Evolutionary conservation across 441 rosid genomes (phyloP).

Genomic region (Lepidium campestre): DNA sequence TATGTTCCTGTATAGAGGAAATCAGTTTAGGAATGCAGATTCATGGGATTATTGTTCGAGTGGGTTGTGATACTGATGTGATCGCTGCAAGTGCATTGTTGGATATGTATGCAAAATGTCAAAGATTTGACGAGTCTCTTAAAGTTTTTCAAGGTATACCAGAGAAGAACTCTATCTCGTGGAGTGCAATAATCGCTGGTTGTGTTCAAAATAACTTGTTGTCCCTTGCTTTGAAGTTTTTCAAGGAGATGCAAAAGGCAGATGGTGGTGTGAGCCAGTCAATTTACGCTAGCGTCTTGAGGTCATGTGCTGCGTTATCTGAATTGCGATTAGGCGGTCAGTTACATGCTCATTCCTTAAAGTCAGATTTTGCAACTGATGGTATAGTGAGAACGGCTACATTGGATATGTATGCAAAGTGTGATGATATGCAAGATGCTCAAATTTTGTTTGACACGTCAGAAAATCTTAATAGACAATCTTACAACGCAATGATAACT

Average conservation of each 20-base stretch:
- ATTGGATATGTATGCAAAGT: conserved; percentile 90
- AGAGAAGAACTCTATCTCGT: conserved; percentile 65
- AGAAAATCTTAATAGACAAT: conserved; percentile 57
- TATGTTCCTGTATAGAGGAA: conserved; percentile 45
- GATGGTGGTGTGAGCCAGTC: conserved; percentile 66
- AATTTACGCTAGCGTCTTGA: conserved; percentile 70
- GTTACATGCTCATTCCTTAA: conserved; percentile 81
- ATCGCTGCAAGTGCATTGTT: conserved; percentile 74
- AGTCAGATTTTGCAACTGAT: conserved; percentile 53
- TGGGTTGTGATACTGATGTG: conserved; percentile 59
- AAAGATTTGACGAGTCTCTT: conserved; percentile 48
- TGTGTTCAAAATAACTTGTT: conserved; percentile 59
- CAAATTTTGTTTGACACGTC: conserved; percentile 53
- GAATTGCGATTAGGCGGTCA: conserved; percentile 55
- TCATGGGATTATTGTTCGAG: conserved; percentile 49
- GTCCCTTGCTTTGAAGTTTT: conserved; percentile 48
- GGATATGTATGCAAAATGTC: conserved; percentile 86
- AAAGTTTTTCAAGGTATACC: conserved; percentile 52
- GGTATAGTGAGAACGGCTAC: conserved; percentile 79
- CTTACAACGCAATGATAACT: conserved; percentile 75
- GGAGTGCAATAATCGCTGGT: conserved; percentile 87
- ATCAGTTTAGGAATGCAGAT: conserved; percentile 49
- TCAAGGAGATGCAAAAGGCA: conserved; percentile 60
- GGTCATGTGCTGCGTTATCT: conserved; percentile 66
- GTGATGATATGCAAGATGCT: conserved; percentile 60